phyloP scores from a whole-genome alignment of 2,329 filamentous ascomycete genomes.

The Ceratocystiopsis sp. region DNA sequence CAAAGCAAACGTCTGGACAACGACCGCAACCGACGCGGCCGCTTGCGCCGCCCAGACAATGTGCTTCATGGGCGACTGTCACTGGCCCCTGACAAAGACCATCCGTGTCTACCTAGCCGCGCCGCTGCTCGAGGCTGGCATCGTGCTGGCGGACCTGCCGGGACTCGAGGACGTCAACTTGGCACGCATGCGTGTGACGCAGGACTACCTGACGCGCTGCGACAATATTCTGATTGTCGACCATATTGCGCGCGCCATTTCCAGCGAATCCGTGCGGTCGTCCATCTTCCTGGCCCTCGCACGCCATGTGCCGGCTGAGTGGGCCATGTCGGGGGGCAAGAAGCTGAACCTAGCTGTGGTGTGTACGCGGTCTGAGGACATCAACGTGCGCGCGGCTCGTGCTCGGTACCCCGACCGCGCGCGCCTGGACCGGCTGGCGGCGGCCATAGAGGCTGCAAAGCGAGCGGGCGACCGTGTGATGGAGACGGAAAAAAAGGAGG shows the following conservation, averaged over 20 bases:
- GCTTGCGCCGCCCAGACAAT: slow-evolving; percentile 16
- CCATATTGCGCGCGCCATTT: slow-evolving; percentile 18
- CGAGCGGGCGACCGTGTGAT: slow-evolving; percentile 9
- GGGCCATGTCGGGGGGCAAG: slow-evolving; percentile 12
- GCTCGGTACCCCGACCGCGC: slow-evolving; percentile 13
- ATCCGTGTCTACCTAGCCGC: slow-evolving; percentile 18
- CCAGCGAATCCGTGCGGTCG: slow-evolving; percentile 15
- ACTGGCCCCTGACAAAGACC: slow-evolving; percentile 21
- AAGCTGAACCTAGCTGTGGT: slow-evolving; percentile 15
- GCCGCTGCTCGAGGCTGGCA: slow-evolving; percentile 16
- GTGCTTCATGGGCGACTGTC: slow-evolving; percentile 16
- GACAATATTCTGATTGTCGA: slow-evolving; percentile 19
- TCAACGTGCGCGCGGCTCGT: slow-evolving; percentile 13
- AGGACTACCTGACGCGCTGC: slow-evolving; percentile 16
- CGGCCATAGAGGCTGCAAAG: slow-evolving; percentile 13
- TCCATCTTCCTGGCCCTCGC: slow-evolving; percentile 15
- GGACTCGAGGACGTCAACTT: slow-evolving; percentile 20
- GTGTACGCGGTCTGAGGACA: slow-evolving; percentile 19
- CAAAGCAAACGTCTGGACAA: slow-evolving; percentile 11
- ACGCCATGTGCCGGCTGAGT: slow-evolving; percentile 15
- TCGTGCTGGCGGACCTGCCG: slow-evolving; percentile 19
- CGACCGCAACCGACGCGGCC: slow-evolving; percentile 14
- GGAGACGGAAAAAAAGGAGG: slow-evolving; percentile 6
- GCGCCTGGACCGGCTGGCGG: slow-evolving; percentile 12
- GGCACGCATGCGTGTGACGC: slow-evolving; percentile 18